These are phyloP conservation scores for Penicillium pulvis DNA, from an alignment of 495 filamentous ascomycete genomes.

Conservation along the genomic window DNA sequence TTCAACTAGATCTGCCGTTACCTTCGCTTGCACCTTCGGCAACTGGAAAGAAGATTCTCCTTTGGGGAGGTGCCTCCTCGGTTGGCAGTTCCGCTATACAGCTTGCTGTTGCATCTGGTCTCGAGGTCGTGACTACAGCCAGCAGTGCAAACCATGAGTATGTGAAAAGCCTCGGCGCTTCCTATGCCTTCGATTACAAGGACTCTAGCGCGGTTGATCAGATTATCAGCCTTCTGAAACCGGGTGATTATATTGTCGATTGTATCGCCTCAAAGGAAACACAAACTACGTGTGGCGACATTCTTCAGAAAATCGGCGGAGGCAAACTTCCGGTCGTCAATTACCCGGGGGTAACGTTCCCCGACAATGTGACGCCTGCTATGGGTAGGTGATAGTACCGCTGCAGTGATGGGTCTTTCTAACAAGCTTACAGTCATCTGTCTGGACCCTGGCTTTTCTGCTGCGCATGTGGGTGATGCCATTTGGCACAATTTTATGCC, in stretches of 20 bases:
- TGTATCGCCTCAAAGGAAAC: constrained; percentile 20
- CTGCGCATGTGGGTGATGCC: constrained; percentile 17
- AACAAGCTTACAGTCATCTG: constrained; percentile 9
- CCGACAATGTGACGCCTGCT: constrained; percentile 14
- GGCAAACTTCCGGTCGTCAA: constrained; percentile 28
- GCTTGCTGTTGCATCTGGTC: constrained; percentile 34
- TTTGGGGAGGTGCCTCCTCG: constrained; percentile 40
- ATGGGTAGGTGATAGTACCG: constrained; percentile 12
- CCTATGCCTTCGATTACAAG: constrained; percentile 40
- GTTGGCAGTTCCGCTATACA: constrained; percentile 39
- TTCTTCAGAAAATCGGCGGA: constrained; percentile 36
- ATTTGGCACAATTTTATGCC: constrained; percentile 39
- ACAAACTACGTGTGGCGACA: constrained; percentile 24
- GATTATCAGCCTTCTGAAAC: constrained; percentile 18
- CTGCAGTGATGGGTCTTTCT: background rate
- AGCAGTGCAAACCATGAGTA: constrained; percentile 33
- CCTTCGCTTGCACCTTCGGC: constrained; percentile 21
- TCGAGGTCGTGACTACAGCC: constrained; percentile 40
- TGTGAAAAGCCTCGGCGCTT: constrained; percentile 39
- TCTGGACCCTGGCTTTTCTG: constrained; percentile 6
- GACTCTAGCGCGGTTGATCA: constrained; percentile 26
- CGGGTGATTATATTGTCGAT: constrained; percentile 27
- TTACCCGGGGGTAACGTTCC: constrained; percentile 1
- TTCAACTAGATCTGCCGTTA: constrained; percentile 33
- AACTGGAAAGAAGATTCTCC: constrained; percentile 29